These are phyloP conservation scores for Metarhizium anisopliae DNA, from an alignment of 2,329 filamentous ascomycete species.

Conservation along the genomic window DNA sequence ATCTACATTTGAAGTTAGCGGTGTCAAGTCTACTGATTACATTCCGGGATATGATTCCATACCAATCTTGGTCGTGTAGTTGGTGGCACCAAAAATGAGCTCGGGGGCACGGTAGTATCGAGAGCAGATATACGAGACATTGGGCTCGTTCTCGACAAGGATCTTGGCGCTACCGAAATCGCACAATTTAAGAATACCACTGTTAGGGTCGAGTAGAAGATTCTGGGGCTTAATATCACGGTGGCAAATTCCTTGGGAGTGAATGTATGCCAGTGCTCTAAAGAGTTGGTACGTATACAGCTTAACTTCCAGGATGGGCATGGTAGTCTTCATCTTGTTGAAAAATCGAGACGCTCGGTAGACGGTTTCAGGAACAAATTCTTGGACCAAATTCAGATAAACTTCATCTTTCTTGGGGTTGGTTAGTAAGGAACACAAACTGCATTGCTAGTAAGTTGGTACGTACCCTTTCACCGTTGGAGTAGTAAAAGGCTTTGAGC, in stretches of 20 bases:
- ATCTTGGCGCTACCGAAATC: slow-evolving; percentile 99
- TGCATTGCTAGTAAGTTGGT: background rate
- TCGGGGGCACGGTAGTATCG: slow-evolving; percentile 97
- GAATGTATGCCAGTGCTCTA: slow-evolving; percentile 95
- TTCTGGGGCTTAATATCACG: slow-evolving; percentile 99
- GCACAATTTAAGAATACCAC: slow-evolving; percentile 90
- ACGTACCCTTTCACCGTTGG: slow-evolving; percentile 89
- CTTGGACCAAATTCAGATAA: slow-evolving; percentile 94
- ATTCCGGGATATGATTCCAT: slow-evolving; percentile 25
- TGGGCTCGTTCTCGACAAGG: slow-evolving; percentile 94
- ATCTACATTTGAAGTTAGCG: slow-evolving; percentile 51
- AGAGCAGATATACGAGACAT: slow-evolving; percentile 99
- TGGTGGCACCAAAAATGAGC: slow-evolving; percentile 96
- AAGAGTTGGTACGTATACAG: slow-evolving; percentile 99
- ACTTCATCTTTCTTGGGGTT: slow-evolving; percentile 80
- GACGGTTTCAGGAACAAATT: slow-evolving; percentile 96
- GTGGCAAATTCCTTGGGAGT: slow-evolving; percentile 98
- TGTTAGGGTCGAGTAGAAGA: slow-evolving; percentile 82
- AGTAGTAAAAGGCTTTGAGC: slow-evolving; percentile 98
- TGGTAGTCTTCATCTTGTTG: slow-evolving; percentile 99
- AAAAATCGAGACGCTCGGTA: slow-evolving; percentile 98
- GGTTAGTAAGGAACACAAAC: background rate
- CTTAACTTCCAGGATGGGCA: slow-evolving; percentile 98
- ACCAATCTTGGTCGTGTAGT: slow-evolving; percentile 99
- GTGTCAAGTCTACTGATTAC: background rate